phyloP scores from a whole-genome alignment of 2,329 filamentous ascomycete genomes.

The Fusarium dimerum region DNA sequence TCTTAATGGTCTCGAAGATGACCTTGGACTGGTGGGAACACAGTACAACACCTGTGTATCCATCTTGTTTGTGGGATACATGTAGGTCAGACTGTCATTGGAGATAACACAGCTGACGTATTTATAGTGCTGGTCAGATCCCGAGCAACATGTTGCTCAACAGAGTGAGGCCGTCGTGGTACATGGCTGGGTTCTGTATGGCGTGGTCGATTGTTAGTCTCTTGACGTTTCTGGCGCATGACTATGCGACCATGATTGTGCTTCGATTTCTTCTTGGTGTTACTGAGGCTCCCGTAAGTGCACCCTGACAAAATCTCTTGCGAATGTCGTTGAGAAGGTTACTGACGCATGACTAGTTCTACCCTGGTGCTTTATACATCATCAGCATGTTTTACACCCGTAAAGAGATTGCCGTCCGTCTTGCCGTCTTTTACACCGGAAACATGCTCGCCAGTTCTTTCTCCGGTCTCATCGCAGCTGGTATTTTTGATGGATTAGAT shows the following conservation, averaged over 20 bases:
- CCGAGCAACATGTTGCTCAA: conserved; percentile 42
- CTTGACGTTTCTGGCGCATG: conserved; percentile 41
- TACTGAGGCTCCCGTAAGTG: conserved; percentile 37
- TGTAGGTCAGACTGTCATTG: conserved; percentile 5
- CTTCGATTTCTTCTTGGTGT: conserved; percentile 44
- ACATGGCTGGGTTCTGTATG: conserved; percentile 40
- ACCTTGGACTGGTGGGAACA: conserved; percentile 46
- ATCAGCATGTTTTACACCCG: conserved; percentile 56
- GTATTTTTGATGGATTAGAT: conserved; percentile 37
- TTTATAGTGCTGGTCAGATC: conserved; percentile 27
- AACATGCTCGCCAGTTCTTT: conserved; percentile 40
- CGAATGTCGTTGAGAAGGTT: too few relatives aligned
- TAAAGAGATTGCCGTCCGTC: conserved; percentile 43
- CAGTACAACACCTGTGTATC: conserved; percentile 38
- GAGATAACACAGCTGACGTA: background rate
- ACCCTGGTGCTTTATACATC: conserved; percentile 38
- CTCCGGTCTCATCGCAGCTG: conserved; percentile 45
- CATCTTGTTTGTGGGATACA: conserved; percentile 40
- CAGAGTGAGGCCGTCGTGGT: conserved; percentile 44
- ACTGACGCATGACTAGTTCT: conserved; percentile 22
- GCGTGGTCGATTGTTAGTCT: conserved; percentile 43
- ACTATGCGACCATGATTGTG: conserved; percentile 44
- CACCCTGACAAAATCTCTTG: fast-evolving
- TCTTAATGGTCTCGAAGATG: conserved; percentile 53
- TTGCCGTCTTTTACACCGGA: conserved; percentile 46